phyloP scores from a whole-genome alignment of 306 rosid genomes.

The Alnus rubra region DNA sequence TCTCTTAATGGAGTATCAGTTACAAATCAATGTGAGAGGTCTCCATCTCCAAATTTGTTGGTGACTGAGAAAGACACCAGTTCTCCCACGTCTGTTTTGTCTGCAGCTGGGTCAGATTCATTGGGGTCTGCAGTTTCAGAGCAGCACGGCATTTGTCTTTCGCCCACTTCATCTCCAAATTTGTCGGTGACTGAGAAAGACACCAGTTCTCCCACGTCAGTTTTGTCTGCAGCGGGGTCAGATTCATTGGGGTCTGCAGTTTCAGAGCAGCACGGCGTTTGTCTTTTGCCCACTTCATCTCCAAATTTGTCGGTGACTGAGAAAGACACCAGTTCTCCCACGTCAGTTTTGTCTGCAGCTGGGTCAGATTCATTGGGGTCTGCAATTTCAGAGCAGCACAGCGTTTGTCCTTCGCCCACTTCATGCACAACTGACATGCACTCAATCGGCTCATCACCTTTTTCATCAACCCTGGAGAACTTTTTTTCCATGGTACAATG shows the following conservation, averaged over 20 bases:
- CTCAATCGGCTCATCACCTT: slow-evolving; percentile 41
- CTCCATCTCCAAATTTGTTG: slow-evolving; percentile 51
- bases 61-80: slow-evolving; percentile 51
- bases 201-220: slow-evolving; percentile 74
- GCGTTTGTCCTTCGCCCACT: slow-evolving; percentile 55
- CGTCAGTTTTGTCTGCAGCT: slow-evolving; percentile 59
- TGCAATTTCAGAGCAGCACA: slow-evolving; percentile 35
- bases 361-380: slow-evolving; percentile 65
- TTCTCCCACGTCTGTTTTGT: slow-evolving; percentile 75
- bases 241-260: slow-evolving; percentile 56
- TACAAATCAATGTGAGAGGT: slow-evolving; percentile 50
- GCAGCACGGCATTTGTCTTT: background rate
- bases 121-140: slow-evolving; percentile 45
- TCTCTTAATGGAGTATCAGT: slow-evolving; percentile 40
- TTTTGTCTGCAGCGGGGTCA: slow-evolving; percentile 53
- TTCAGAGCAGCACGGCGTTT: slow-evolving; percentile 15
- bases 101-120: slow-evolving; percentile 62
- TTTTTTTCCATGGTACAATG: slow-evolving; percentile 48
- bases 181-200: slow-evolving; percentile 47
- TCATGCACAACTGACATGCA: slow-evolving; percentile 68
- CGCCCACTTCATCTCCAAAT: slow-evolving; percentile 39
- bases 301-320: slow-evolving; percentile 45
- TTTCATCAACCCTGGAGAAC: slow-evolving; percentile 34
- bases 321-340: slow-evolving; percentile 68
- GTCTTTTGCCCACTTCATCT: slow-evolving; percentile 32